Percentiles rank a stretch among this genome's conserved stretches.
These are phyloP conservation scores for Chiua virens DNA, from an alignment of 768 basidiomycete genomes.

Conservation along the genomic window DNA sequence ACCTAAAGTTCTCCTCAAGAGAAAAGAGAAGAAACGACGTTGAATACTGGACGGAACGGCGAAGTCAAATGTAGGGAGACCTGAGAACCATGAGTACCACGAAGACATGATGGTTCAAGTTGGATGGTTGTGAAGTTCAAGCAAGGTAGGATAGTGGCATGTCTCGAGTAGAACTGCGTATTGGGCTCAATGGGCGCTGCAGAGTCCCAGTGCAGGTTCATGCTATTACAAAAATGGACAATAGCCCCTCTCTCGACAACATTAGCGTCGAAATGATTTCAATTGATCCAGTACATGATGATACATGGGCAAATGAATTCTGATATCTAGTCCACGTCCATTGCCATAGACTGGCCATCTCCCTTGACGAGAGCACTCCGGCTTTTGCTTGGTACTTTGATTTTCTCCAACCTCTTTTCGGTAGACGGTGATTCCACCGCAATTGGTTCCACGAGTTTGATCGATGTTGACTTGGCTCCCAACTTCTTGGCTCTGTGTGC, in stretches of 20 bases:
- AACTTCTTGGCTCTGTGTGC: constrained; percentile 67
- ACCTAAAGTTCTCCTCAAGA: constrained; percentile 80
- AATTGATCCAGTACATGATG: too few species aligned
- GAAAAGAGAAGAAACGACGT: constrained; percentile 85
- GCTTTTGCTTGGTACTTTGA: constrained; percentile 65
- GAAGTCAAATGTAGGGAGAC: constrained; percentile 65
- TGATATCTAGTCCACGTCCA: constrained; percentile 72
- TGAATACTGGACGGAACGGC: constrained; percentile 73
- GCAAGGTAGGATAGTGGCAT: constrained; percentile 15
- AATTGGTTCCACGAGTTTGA: constrained; percentile 69
- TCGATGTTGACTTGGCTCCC: constrained; percentile 51
- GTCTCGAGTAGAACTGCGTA: constrained; percentile 2
- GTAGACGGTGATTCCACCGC: constrained; percentile 41
- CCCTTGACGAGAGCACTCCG: constrained; percentile 77
- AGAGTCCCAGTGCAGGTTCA: constrained; percentile 2
- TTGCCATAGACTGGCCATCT: constrained; percentile 86
- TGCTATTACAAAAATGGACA: constrained; percentile 17
- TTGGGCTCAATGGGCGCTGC: constrained; percentile 1
- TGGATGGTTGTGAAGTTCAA: constrained; percentile 8
- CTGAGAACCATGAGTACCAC: constrained; percentile 58
- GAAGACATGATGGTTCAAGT: constrained; percentile 37
- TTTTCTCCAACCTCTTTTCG: constrained; percentile 68
- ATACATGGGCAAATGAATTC: background rate
- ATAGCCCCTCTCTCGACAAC: constrained; percentile 15
- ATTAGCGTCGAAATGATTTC: too few species aligned